Conservation (phyloP, 805 yeast species). For the Myxozyma lipomycoides region DNA sequence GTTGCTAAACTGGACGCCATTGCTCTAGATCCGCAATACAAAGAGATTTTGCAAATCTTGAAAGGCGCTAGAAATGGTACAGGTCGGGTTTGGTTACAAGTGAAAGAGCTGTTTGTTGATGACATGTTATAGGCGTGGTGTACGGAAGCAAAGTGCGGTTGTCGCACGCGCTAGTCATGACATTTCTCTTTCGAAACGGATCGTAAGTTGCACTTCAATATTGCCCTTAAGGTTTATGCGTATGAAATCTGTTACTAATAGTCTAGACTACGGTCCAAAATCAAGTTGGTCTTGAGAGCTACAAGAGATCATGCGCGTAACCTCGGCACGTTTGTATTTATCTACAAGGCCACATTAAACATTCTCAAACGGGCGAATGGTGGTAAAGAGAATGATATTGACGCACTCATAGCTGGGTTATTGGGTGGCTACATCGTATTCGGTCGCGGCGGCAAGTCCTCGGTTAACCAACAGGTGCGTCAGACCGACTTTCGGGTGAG, state of each 20-base stretch:
- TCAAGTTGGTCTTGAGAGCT: conserved; percentile 47
- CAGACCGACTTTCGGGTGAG: background rate
- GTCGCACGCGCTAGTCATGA: conserved; percentile 61
- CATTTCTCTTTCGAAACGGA: conserved; percentile 52
- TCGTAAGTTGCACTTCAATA: conserved; percentile 34
- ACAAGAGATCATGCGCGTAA: conserved; percentile 54
- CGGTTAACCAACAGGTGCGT: conserved; percentile 30
- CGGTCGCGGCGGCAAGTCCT: conserved; percentile 40
- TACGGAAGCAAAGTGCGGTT: conserved; percentile 62
- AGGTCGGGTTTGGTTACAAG: too few species aligned
- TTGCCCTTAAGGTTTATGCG: background rate
- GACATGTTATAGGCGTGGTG: conserved; percentile 44
- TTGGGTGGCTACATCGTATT: conserved; percentile 43
- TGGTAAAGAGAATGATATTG: conserved; percentile 24
- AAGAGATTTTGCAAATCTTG: conserved; percentile 38
- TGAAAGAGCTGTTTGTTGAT: background rate
- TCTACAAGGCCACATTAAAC: conserved; percentile 45
- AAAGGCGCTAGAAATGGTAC: conserved; percentile 43
- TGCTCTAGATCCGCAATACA: conserved; percentile 36
- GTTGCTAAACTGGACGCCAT: background rate
- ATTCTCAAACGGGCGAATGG: conserved; percentile 26
- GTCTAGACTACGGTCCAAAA: conserved; percentile 42
- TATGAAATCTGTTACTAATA: conserved; percentile 17
- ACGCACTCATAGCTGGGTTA: conserved; percentile 39
- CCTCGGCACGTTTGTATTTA: conserved; percentile 53